Evolutionary conservation across 768 basidiomycete genomes (phyloP).

Genomic region (Termitomyces sp.): DNA sequence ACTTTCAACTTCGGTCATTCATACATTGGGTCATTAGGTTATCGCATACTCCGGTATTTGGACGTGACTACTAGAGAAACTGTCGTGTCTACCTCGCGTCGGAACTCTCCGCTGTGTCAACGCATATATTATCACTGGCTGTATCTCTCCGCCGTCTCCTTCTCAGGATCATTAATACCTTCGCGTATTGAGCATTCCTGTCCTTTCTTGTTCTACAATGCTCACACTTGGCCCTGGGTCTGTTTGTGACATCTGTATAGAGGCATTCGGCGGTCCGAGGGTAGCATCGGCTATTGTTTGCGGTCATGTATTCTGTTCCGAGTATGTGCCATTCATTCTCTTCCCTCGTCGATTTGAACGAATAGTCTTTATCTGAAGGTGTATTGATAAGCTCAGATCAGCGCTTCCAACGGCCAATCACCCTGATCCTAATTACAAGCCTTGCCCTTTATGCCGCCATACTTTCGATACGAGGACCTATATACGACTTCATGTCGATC

Average conservation of each 20-base stretch:
- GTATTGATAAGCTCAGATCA: constrained; percentile 43
- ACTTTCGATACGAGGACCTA: constrained; percentile 34
- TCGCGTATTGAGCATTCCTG: constrained; percentile 3
- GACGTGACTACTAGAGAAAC: background rate
- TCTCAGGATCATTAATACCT: constrained; percentile 3
- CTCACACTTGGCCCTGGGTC: constrained; percentile 61
- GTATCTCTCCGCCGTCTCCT: background rate
- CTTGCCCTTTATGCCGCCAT: constrained; percentile 62
- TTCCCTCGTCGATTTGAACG: background rate
- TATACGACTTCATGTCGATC: constrained; percentile 57
- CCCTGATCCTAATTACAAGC: constrained; percentile 7
- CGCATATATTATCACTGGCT: background rate
- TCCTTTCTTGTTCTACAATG: constrained; percentile 37
- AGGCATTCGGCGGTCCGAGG: constrained; percentile 50
- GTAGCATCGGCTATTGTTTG: constrained; percentile 63
- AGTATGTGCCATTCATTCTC: constrained; percentile 24
- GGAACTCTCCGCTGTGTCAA: background rate
- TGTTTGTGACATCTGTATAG: constrained; percentile 73
- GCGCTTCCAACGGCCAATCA: constrained; percentile 19
- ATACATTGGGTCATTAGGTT: background rate
- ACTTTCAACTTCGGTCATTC: background rate
- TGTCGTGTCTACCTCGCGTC: too few relatives aligned
- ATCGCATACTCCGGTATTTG: background rate
- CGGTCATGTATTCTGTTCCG: constrained; percentile 66
- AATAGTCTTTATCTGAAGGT: constrained; percentile 31